Base-by-base conservation (phyloP, 768 basidiomycete genomes). In the Sistotremastrum suecicum region DNA sequence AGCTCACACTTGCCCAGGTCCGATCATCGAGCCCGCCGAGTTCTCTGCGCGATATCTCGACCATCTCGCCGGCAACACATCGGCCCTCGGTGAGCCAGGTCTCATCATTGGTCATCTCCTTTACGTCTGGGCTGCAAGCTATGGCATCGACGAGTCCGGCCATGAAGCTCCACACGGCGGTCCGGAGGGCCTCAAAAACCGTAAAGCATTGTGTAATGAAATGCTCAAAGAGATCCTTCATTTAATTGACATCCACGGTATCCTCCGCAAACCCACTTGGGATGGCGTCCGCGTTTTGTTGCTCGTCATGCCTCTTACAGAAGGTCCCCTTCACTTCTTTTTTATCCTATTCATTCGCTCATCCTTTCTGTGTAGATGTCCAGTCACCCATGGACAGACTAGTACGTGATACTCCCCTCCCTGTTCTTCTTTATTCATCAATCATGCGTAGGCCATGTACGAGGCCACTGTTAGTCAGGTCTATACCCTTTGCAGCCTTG, bases 111-210 rank as follows among this genome's bases (percentile, higher is more conserved):
- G 79, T 12, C 82, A 85, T 70, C 62, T 86, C 32, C 69, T 94
- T 20, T 85, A 85, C 39, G 76, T 83, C 20, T 95, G 89, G 89
- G 91, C 88, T 0, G 75, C 80, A 3, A 88, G 86, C 36, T 91
- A 87, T 59, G 92, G 91, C 37, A 66, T 94, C 40, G 76, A 92
- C 58, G 85, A 89, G 54, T 71, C 67, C 38, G 91, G 89, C 35
- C 56, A 71, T 10, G 76, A 80, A 38, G 65, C 67, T 37, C 63
- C n/a, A 53, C 56, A 10, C 54, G 65, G 28, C 62, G 64, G 50
- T 52, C 58, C 33, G 54, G 61, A 47, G 59, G 66, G 57, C 42
- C 45, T 60, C 34, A 63, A 63, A 42, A 63, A 65, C 44, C 71
- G 74, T 52, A 68, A 75, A 54, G 71, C 72, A 42, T 69, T 64